Evolutionary conservation across 192 early-diverging fungal genomes (phyloP), one percentile per base, ranked within the genome.

Genomic region (Rhizophagus sp.): DNA sequence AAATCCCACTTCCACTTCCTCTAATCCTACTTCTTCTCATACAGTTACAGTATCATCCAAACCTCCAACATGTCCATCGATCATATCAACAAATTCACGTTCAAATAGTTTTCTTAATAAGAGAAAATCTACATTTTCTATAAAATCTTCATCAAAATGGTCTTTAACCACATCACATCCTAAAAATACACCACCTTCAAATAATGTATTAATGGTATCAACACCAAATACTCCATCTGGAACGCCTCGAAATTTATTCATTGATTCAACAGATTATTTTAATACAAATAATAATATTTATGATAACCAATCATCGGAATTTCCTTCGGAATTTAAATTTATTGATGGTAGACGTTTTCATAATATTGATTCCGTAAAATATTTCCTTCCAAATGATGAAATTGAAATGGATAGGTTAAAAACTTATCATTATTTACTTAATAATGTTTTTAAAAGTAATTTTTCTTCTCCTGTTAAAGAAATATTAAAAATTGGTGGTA

Each of bases 321-420:
- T 30, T 30, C 30, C 52, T 17, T 57, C 52, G 4, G 52, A 57
- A 22, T 57, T 17, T 57, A 57, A 57, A 17, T 57, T 19, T 5
- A 5, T 57, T 17, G 39, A 73, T 47, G 71, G 71, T 17, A 39
- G 71, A 73, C 71, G 71, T 36, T 73, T 44, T 73, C 44, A 73
- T 47, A 47, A 24, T 24, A 12, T 73, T 47, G 44, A 73, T 39
- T 11, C n/a, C 3, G 25, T 39, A 44, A 79, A 79, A 15, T 79
- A 79, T 70, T 12, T 22, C 7, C 7, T 73, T 13, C 66, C 77
- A 70, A 47, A 36, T 73, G n/a, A 73, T 17, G 71, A 73, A 19
- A 10, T 47, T 17, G 71, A 73, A 73, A 24, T 39, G 25, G 39
- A 47, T 24, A 73, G 71, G 17, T 33, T 66, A 33, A 25, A 33